A percentile compares a stretch with the other conserved stretches of the same genome.
These are phyloP conservation scores for Letharia columbiana DNA, from an alignment of 495 filamentous ascomycete species.

Conservation along the genomic window DNA sequence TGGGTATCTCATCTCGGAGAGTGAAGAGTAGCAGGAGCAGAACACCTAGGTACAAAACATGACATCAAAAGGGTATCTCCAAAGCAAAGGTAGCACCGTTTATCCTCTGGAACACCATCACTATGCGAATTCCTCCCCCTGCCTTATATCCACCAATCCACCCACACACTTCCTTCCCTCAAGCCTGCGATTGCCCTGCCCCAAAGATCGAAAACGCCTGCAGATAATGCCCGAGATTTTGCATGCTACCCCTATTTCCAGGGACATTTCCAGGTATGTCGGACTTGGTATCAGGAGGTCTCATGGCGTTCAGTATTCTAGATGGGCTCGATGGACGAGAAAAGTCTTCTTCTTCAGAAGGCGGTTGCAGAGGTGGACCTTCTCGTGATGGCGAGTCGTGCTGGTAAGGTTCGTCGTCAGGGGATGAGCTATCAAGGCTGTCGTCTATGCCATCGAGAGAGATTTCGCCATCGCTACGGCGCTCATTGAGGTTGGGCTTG, in stretches of 20 bases:
- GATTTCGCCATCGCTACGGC: background rate
- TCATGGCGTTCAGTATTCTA: background rate
- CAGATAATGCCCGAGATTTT: conserved; percentile 16
- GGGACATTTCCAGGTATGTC: conserved; percentile 6
- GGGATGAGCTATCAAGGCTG: conserved; percentile 1
- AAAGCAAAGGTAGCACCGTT: background rate
- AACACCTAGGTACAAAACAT: background rate
- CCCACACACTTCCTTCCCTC: background rate
- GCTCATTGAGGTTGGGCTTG: background rate
- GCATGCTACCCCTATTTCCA: conserved; percentile 12
- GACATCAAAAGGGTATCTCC: conserved; percentile 13
- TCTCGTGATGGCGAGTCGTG: background rate
- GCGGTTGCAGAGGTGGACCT: background rate
- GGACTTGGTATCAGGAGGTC: background rate
- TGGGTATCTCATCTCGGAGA: background rate
- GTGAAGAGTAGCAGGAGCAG: conserved; percentile 2
- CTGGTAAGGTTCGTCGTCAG: background rate
- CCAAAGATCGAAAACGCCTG: conserved; percentile 17
- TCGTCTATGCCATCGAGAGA: conserved; percentile 5
- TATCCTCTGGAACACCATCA: background rate
- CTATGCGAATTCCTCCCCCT: background rate
- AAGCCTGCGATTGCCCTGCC: conserved; percentile 8
- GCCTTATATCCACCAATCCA: background rate
- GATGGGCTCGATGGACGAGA: background rate
- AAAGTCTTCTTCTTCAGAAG: background rate